Evolutionary conservation across 257 asterid species (phyloP).

Genomic region (Galeopsis tetrahit): DNA sequence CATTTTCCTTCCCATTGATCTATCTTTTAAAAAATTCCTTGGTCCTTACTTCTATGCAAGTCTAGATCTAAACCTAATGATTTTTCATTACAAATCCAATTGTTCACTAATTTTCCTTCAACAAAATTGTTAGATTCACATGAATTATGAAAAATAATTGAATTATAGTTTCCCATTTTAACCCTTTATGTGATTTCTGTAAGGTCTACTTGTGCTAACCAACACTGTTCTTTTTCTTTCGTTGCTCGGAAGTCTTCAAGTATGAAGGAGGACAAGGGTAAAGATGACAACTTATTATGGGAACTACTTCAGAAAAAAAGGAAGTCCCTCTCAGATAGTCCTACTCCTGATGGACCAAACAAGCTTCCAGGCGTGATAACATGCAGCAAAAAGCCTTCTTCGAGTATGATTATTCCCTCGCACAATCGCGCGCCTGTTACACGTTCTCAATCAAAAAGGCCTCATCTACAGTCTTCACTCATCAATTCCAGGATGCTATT

Average conservation of each 20-base stretch:
- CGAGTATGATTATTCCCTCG: conserved; percentile 35
- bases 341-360: conserved; percentile 52
- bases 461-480: conserved; percentile 39
- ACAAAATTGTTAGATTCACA: neutral
- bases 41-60: neutral
- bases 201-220: conserved; percentile 20
- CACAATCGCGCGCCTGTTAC: conserved; percentile 32
- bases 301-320: conserved; percentile 62
- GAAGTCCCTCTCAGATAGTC: conserved; percentile 52
- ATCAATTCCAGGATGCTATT: conserved; percentile 42
- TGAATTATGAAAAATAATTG: neutral
- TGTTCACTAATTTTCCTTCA: neutral
- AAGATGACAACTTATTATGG: conserved; percentile 61
- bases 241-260: conserved; percentile 28
- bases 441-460: conserved; percentile 35
- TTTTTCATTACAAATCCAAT: neutral
- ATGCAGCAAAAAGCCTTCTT: conserved; percentile 36
- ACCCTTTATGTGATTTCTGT: neutral
- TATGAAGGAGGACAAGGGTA: conserved; percentile 48
- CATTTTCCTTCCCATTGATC: neutral
- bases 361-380: conserved; percentile 49
- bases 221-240: neutral
- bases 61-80: conserved; percentile 1
- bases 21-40: neutral
- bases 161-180: neutral